Percentiles rank a stretch among this genome's conserved stretches.
These are phyloP conservation scores for Salix caprea DNA, from an alignment of 345 rosid species.

Conservation along the genomic window DNA sequence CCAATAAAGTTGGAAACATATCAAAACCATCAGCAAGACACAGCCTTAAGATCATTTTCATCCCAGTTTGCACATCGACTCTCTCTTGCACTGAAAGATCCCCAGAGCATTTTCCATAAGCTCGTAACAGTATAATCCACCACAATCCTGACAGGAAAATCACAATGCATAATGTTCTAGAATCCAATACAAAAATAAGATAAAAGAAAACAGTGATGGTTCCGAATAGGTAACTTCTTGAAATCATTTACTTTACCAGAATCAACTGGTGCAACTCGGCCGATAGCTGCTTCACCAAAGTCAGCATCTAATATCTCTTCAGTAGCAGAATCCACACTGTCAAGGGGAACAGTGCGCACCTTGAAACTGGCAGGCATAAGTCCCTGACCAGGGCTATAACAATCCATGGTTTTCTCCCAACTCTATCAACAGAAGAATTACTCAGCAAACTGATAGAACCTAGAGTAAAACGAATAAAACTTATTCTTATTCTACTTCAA, in stretches of 20 bases:
- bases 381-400: constrained; percentile 90
- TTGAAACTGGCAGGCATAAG: constrained; percentile 95
- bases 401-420: constrained; percentile 94
- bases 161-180: background rate
- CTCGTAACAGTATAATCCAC: constrained; percentile 30
- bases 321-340: constrained; percentile 56
- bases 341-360: constrained; percentile 70
- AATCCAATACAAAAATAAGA: background rate
- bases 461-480: background rate
- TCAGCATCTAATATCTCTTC: constrained; percentile 87
- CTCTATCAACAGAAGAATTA: constrained; percentile 40
- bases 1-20: constrained; percentile 85
- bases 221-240: background rate
- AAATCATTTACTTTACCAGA: constrained; percentile 42
- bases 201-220: background rate
- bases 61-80: constrained; percentile 87
- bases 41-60: constrained; percentile 74
- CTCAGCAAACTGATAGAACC: constrained; percentile 3
- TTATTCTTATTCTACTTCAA: background rate
- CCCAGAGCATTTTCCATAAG: constrained; percentile 30
- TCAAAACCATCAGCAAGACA: constrained; percentile 88
- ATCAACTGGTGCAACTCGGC: constrained; percentile 87
- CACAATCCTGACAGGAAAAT: constrained; percentile 20
- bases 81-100: constrained; percentile 43
- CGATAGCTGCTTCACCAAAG: constrained; percentile 94